Base-by-base conservation (phyloP, 2,329 filamentous ascomycete species). In the Aspergillus thermomutatus region DNA sequence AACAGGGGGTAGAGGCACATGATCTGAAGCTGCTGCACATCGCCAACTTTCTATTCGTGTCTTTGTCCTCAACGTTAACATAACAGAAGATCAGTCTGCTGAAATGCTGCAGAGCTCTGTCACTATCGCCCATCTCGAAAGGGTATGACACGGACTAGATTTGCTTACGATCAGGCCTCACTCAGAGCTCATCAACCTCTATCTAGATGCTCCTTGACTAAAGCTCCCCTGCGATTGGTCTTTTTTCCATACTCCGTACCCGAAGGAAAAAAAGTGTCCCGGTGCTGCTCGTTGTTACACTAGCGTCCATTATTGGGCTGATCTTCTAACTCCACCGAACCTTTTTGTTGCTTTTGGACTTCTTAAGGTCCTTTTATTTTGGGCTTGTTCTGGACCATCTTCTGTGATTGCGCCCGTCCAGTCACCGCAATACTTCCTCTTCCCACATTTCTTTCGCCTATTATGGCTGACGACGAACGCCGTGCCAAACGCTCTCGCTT, bases 401-500 rank as follows among this genome's bases (percentile, higher is more conserved):
- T 25, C 28, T 25, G 19, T 14, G 23, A 14, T 21, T 50, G 46
- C 31, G 25, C 23, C 25, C 6, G n/a, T 40, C 23, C 19, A 23
- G n/a, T 48, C 21, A n/a, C 31, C 31, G 11, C 40, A 41, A 31
- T 21, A 51, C 43, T 49, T 34, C n/a, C 4, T 43, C 21, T 52
- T 43, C 41, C 34, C 43, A 11, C 48, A 11, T 51, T 51, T 31
- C 28, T 49, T 45, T 56, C 53, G 37, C 52, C 51, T 56, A 58
- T 59, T 49, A 92, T 96, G 91, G 86, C 89, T 64, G 91, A 94
- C 68, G 82, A 88, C 61, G 89, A 92, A 65, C 84, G 87, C 71
- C 85, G 86, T 59, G 79, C 81, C 59, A 96, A 96, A 81, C 89
- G 92, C 60, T 96, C 92, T 70, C 91, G 93, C 74, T 97, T 97